Evolutionary conservation across 2,329 filamentous ascomycete species (phyloP).

Genomic region (Aciculosporium take): DNA sequence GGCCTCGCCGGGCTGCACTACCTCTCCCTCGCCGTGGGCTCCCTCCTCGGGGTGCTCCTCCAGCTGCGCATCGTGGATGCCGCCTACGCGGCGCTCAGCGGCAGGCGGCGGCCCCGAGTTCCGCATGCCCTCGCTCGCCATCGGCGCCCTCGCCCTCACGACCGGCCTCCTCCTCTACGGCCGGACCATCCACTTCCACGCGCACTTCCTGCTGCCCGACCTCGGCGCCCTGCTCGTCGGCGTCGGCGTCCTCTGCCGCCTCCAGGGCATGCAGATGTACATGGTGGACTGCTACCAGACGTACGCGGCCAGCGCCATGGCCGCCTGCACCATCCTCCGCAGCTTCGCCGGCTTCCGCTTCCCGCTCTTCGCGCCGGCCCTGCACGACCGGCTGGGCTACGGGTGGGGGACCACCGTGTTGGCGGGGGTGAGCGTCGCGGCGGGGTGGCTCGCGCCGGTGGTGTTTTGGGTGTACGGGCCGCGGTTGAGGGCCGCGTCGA

Average conservation of each 20-base stretch:
- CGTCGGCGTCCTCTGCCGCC: conserved; percentile 26
- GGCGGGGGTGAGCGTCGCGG: conserved; percentile 25
- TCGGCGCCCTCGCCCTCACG: conserved; percentile 25
- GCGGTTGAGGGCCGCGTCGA: conserved; percentile 1
- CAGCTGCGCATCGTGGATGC: conserved; percentile 28
- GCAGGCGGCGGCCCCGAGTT: conserved; percentile 28
- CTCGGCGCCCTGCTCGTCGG: conserved; percentile 27
- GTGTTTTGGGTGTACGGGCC: conserved; percentile 3
- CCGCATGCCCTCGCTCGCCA: conserved; percentile 27
- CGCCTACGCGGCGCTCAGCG: conserved; percentile 27
- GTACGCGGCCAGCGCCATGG: conserved; percentile 31
- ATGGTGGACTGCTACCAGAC: conserved; percentile 32
- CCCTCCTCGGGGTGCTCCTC: conserved; percentile 17
- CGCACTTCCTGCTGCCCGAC: too few species aligned
- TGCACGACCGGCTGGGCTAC: conserved; percentile 30
- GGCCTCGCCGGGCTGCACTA: conserved; percentile 28
- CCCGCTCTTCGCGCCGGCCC: conserved; percentile 33
- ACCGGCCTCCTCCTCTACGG: conserved; percentile 28
- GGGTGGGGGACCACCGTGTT: conserved; percentile 29
- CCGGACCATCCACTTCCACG: conserved; percentile 33
- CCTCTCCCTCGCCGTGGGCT: conserved; percentile 16
- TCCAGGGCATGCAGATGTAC: conserved; percentile 32
- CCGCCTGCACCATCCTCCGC: conserved; percentile 28
- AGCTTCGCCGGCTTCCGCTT: conserved; percentile 36
- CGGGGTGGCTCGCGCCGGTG: conserved; percentile 1